phyloP scores from a whole-genome alignment of 768 basidiomycete species.

The Tylopilus balloui region DNA sequence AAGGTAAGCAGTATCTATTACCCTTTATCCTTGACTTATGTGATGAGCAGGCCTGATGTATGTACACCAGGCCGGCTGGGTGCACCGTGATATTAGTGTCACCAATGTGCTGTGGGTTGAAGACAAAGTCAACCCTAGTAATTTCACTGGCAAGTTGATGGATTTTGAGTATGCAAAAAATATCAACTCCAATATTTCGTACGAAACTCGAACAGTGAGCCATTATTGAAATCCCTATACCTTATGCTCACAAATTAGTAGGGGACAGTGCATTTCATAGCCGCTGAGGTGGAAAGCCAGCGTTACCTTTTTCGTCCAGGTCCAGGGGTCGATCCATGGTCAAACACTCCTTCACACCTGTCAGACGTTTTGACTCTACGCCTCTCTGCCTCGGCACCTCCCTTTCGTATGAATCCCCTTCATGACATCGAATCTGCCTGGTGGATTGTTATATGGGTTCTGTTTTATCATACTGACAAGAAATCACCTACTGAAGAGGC shows the following conservation, averaged over 20 bases:
- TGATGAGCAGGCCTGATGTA: background rate
- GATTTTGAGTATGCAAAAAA: constrained; percentile 15
- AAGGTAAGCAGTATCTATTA: background rate
- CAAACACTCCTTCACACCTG: too few relatives aligned
- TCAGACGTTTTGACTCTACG: too few relatives aligned
- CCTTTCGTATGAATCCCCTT: constrained; percentile 14
- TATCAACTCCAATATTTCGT: background rate
- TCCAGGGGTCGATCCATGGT: background rate
- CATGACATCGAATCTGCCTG: constrained; percentile 14
- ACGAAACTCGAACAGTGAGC: constrained; percentile 10
- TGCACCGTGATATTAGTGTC: background rate
- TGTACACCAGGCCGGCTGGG: background rate
- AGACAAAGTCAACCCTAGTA: background rate
- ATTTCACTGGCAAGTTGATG: constrained; percentile 6
- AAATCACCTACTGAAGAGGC: background rate
- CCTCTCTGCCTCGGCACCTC: too few relatives aligned
- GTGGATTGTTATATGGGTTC: constrained; percentile 10
- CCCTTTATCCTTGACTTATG: background rate
- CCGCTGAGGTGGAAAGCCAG: constrained; percentile 5
- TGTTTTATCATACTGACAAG: background rate
- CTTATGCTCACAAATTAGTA: background rate
- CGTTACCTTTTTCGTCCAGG: background rate
- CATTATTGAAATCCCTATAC: background rate
- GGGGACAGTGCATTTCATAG: constrained; percentile 14
- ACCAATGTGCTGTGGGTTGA: background rate